phyloP scores from a whole-genome alignment of 345 rosid species.

The Clausena lansium region DNA sequence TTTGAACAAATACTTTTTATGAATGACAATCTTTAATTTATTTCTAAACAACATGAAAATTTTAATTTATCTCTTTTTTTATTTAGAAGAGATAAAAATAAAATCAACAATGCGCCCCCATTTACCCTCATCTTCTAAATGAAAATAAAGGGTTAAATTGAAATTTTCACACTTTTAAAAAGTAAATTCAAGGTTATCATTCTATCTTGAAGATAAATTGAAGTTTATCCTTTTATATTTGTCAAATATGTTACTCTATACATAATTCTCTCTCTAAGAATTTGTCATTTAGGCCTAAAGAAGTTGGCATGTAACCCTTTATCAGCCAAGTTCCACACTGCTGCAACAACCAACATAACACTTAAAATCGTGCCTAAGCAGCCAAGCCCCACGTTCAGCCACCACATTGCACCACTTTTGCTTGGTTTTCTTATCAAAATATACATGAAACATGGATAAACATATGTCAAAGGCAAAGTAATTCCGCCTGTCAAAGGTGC shows the following conservation, averaged over 20 bases:
- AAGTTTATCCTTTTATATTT: not conserved
- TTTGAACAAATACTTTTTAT: too few relatives aligned
- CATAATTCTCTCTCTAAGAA: not conserved
- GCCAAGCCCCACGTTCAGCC: slow-evolving; percentile 43
- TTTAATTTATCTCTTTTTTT: too few relatives aligned
- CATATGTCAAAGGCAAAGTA: slow-evolving; percentile 38
- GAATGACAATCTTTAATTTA: too few relatives aligned
- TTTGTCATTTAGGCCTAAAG: slow-evolving; percentile 31
- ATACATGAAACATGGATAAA: slow-evolving; percentile 67
- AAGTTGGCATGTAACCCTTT: slow-evolving; percentile 47
- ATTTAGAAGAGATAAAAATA: too few relatives aligned
- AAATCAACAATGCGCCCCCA: too few relatives aligned
- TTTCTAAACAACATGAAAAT: too few relatives aligned
- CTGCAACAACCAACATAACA: slow-evolving; percentile 35
- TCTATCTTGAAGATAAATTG: too few relatives aligned
- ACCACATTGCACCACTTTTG: slow-evolving; percentile 24
- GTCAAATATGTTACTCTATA: not conserved
- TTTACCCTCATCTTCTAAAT: too few relatives aligned
- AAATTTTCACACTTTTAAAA: too few relatives aligned
- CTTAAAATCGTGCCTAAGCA: slow-evolving; percentile 34
- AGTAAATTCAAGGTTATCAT: too few relatives aligned
- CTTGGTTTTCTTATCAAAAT: slow-evolving; percentile 25
- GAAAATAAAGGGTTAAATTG: too few relatives aligned
- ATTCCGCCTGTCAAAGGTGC: slow-evolving; percentile 45
- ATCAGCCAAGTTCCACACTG: slow-evolving; percentile 33